Conservation (phyloP, 2,329 filamentous ascomycete genomes). For the Colletotrichum tropicale region DNA sequence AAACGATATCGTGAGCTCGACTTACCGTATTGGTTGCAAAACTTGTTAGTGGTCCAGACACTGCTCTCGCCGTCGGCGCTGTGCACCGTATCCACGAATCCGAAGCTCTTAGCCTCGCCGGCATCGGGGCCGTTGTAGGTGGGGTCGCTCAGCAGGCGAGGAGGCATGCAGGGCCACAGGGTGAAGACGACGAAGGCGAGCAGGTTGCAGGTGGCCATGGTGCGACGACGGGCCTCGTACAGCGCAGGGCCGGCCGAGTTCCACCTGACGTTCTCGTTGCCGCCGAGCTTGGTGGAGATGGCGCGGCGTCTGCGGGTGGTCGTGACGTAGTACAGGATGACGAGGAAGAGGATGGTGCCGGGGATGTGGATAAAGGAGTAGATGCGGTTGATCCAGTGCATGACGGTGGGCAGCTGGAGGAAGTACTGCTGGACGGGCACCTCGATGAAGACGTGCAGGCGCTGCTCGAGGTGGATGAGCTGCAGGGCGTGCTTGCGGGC, state of each 20-base stretch:
- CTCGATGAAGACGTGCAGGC: slow-evolving; percentile 69
- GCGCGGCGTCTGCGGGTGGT: slow-evolving; percentile 60
- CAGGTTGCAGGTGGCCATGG: slow-evolving; percentile 60
- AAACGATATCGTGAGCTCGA: not conserved
- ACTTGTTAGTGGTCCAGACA: slow-evolving; percentile 61
- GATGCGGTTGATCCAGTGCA: slow-evolving; percentile 73
- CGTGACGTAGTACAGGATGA: slow-evolving; percentile 72
- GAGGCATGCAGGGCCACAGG: slow-evolving; percentile 60
- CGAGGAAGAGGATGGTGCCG: slow-evolving; percentile 71
- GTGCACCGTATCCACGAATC: slow-evolving; percentile 57
- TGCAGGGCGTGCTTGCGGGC: slow-evolving; percentile 72
- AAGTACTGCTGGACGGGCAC: slow-evolving; percentile 62
- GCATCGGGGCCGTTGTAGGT: slow-evolving; percentile 59
- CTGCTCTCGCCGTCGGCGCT: slow-evolving; percentile 55
- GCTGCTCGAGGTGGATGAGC: slow-evolving; percentile 69
- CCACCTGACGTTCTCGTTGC: slow-evolving; percentile 28
- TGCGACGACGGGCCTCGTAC: slow-evolving; percentile 61
- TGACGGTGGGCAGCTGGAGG: slow-evolving; percentile 53
- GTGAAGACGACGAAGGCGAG: slow-evolving; percentile 57
- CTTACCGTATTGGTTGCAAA: slow-evolving; percentile 77
- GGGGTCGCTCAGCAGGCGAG: slow-evolving; percentile 57
- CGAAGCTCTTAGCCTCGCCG: slow-evolving; percentile 60
- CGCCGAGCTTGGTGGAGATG: slow-evolving; percentile 27
- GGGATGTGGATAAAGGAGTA: slow-evolving; percentile 83
- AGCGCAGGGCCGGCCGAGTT: slow-evolving; percentile 44